phyloP scores from a whole-genome alignment of 306 rosid species.

The Quercus agrifolia region DNA sequence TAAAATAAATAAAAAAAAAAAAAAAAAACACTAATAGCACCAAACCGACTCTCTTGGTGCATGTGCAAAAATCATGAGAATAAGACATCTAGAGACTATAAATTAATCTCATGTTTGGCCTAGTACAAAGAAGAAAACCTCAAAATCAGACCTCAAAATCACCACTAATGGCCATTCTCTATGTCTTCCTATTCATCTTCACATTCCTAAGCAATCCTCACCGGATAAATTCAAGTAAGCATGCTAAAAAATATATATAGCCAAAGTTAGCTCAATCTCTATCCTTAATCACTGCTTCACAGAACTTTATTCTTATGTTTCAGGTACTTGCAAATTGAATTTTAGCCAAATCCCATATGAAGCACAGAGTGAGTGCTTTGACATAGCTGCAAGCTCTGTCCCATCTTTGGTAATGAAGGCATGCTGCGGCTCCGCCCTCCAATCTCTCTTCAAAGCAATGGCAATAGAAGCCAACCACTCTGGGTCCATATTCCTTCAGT shows the following conservation, averaged over 20 bases:
- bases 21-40: too few species aligned
- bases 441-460: background rate
- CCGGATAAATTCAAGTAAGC: too few species aligned
- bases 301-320: background rate
- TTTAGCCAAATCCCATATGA: background rate
- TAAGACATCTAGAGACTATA: too few species aligned
- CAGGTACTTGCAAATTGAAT: background rate
- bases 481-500: background rate
- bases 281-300: background rate
- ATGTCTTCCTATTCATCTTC: background rate
- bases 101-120: too few species aligned
- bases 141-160: background rate
- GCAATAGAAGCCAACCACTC: background rate
- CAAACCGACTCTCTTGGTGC: too few species aligned
- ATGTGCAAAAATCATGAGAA: too few species aligned
- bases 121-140: background rate
- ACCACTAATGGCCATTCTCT: background rate
- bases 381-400: background rate
- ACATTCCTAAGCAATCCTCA: background rate
- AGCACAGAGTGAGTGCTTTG: background rate
- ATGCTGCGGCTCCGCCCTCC: constrained; percentile 3
- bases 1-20: too few species aligned
- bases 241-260: too few species aligned
- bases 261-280: background rate
- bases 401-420: background rate